Evolutionary conservation across 2,329 filamentous ascomycete genomes (phyloP), one percentile per base, ranked within the genome.

Genomic region (Clonostachys chloroleuca): DNA sequence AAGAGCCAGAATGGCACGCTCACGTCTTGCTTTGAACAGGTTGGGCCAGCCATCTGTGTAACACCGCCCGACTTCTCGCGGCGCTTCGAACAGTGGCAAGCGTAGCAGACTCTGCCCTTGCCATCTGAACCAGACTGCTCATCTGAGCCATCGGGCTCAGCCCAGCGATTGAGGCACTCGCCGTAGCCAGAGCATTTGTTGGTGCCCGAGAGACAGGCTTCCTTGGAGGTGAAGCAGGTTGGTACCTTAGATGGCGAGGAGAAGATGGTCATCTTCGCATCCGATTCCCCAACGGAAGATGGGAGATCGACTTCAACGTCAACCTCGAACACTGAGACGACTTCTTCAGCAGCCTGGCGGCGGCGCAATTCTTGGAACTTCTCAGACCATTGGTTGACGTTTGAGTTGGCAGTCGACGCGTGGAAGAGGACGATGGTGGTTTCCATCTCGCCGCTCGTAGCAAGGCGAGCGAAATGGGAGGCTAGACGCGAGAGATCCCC

Each of bases 1-100:
- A 99, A 84, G 44, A 99, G 72, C 82, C 91, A 95, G 70, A 99
- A 97, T 6, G 87, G 85, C 30, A 85, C 80, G 63, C 90, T 95
- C 45, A 97, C 75, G 61, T 99, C 92, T 65, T 86, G 80, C 81
- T 97, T 99, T 63, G 94, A 84, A 72, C 94, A 99, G 42, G 87
- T 86, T 36, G 82, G 74, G 14, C 94, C 94, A 44, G 84, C 92
- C 90, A 91, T 97, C 61, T 84, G 78, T 1, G 82, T 82, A 13
- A 83, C 81, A 65, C 83, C 83, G 36, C 77, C 72, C 14, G 68
- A 74, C n/a, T 64, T 64, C 45, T 75, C 72, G 34, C 72, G 65
- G 33, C 83, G 87, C 40, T 78, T 70, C 46, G 73, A 70, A 72
- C 94, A 99, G 52, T 74, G 73, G 74, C 94, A 99, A 48, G 80